Evolutionary conservation across 169 alveolate species (phyloP), one percentile per base, ranked within the genome.

Genomic region (Plasmodium yoelii): DNA sequence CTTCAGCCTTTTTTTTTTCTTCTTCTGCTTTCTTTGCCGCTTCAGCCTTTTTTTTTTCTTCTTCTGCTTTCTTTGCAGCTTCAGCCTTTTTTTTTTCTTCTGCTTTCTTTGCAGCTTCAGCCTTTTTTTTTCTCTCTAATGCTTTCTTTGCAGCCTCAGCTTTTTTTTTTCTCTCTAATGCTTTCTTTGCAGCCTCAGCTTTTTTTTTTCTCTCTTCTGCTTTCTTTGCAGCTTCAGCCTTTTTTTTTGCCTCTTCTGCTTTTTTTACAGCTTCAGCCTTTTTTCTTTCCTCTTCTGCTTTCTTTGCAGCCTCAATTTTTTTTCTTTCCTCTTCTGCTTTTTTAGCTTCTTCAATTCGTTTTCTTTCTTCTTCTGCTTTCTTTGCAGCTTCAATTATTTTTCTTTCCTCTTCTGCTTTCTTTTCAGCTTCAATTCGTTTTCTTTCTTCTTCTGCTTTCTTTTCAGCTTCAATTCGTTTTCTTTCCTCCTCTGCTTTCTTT

Each of bases 361-460:
- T 67, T 67, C 49, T 22, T 69, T 5, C 8, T 47, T 69, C 67
- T 51, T 47, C 82, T 2, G 44, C 47, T n/a, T 53, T 51, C 6
- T 26, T 51, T 49, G 10, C 46, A 0, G 46, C 67, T 51, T 15
- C 51, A 19, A 1, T 26, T 24, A n/a, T 47, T 69, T 49, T 47
- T 26, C 28, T 49, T 70, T 22, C 67, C 7, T 49, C 82, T 3
- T 49, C 82, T 51, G 28, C 53, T 28, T 34, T 70, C 55, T 55
- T 55, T 24, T 26, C 53, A 2, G 1, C 68, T 28, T 70, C 68
- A 12, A n/a, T 13, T 18, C 39, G 51, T 24, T 8, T 70, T 70
- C 19, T 53, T 5, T 49, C 69, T 53, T 19, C 69, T 26, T 24
- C 65, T n/a, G 6, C 55, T 53, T 67, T 70, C 55, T 59, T 34